Evolutionary conservation across 2,329 filamentous ascomycete genomes (phyloP).

Genomic region (Talaromyces sp.): DNA sequence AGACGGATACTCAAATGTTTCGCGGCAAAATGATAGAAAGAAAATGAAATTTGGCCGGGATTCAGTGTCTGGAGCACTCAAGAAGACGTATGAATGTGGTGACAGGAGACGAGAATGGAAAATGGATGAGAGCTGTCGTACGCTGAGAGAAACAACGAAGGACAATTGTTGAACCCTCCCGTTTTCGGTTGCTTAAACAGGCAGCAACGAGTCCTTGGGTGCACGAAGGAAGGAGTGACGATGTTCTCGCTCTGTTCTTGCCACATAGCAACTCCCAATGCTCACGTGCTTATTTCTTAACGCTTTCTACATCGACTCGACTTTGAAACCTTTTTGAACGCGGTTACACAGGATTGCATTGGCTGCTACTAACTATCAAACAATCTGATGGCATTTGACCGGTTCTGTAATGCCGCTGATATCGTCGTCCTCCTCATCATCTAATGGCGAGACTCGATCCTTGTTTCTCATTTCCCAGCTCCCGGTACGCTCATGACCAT

Average conservation of each 20-base stretch:
- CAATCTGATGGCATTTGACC: slow-evolving; percentile 47
- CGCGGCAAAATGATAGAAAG: background rate
- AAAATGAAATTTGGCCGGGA: background rate
- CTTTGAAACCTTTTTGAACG: background rate
- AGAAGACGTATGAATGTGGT: slow-evolving; percentile 5
- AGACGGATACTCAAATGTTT: background rate
- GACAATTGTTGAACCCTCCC: background rate
- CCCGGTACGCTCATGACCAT: slow-evolving; percentile 52
- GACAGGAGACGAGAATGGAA: background rate
- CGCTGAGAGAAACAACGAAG: background rate
- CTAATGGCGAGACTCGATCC: slow-evolving; percentile 35
- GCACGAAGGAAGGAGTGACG: background rate
- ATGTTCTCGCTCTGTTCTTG: slow-evolving; percentile 1
- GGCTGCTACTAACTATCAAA: slow-evolving; percentile 33
- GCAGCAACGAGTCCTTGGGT: background rate
- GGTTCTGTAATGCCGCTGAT: slow-evolving; percentile 40
- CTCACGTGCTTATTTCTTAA: background rate
- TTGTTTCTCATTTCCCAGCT: slow-evolving; percentile 55
- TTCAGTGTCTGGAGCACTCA: background rate
- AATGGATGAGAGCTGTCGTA: background rate
- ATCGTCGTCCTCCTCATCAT: slow-evolving; percentile 40
- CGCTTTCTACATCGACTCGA: background rate
- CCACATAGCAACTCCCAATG: background rate
- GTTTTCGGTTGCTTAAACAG: background rate
- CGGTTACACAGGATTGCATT: background rate